Base-by-base conservation (phyloP, 2,329 filamentous ascomycete genomes). In the Alternaria gaisen region DNA sequence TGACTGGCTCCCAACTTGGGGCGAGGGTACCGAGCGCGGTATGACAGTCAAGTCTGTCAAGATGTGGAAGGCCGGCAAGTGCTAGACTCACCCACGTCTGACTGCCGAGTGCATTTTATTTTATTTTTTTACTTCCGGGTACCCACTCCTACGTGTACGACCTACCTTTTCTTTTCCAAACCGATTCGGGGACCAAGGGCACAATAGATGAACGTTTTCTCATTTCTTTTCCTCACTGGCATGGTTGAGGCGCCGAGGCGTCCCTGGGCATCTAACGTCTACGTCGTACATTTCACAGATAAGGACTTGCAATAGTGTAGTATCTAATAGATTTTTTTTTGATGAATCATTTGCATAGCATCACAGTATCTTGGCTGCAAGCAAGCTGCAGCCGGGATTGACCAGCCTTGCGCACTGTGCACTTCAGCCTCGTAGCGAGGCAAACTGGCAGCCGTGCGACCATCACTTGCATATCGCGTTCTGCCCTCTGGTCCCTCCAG, bases 1-100 rank as follows among this genome's bases (percentile, higher is more conserved):
- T 18, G 66, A 80, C 16, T 94, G 91, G 91, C 79, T 84, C 24
- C 86, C 89, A 3, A 92, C 90, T 0, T 94, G 91, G 91, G 86
- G 84, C 54, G 82, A 80, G 20, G 72, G 77, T 7, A 89, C 88
- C 1, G 84, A 88, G 69, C 67, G 68, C 16, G 72, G 72, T 20
- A 85, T 93, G 83, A 85, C 90, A 72, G 81, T 94, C 30, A 88
- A 85, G 73, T 88, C 85, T 65, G 90, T 94, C 32, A 81, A 86
- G 66, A 82, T 83, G 75, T 81, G 74, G 77, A 80, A 81, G 69
- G 77, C 81, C 64, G 73, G 71, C 43, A 57, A 62, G 22, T 74
- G 72, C 66, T 72, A 59, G 30, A 36, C 12, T 16, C 20, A 36
- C 9, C 26, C 4, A 16, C 18, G 18, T 24, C 20, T n/a, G 26